These are phyloP conservation scores for Camelina neglecta DNA, from an alignment of 345 rosid genomes.

Conservation along the genomic window DNA sequence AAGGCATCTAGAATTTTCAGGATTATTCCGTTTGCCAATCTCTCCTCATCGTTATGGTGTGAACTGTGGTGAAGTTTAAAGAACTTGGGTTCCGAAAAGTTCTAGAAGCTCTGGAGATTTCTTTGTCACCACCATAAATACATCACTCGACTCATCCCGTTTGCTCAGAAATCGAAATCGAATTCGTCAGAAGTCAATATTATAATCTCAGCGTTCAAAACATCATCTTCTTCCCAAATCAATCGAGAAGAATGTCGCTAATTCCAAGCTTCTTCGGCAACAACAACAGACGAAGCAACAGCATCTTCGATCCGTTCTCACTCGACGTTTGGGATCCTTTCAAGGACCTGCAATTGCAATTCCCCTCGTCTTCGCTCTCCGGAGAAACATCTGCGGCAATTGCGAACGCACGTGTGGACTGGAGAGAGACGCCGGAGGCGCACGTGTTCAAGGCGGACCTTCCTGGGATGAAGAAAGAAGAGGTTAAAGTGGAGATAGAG, in stretches of 20 bases:
- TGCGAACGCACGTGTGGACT: conserved; percentile 41
- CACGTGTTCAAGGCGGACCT: conserved; percentile 54
- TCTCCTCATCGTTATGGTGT: no score
- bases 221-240: background rate
- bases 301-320: conserved; percentile 31
- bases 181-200: background rate
- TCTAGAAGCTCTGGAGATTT: conserved; percentile 29
- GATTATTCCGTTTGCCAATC: background rate
- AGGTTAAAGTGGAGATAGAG: conserved; percentile 51
- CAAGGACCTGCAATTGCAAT: background rate
- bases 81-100: background rate
- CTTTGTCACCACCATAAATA: background rate
- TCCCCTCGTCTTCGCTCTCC: conserved; percentile 10
- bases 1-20: background rate
- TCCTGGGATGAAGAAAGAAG: conserved; percentile 52
- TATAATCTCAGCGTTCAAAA: background rate
- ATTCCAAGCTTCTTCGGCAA: conserved; percentile 41
- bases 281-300: conserved; percentile 35
- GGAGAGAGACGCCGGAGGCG: conserved; percentile 52
- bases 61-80: no score
- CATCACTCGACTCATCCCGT: background rate
- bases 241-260: conserved; percentile 25
- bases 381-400: conserved; percentile 34
- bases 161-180: conserved; percentile 12
- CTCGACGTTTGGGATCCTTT: conserved; percentile 41